These are phyloP conservation scores for Pleurotus ostreatus DNA, from an alignment of 768 basidiomycete species.

Conservation along the genomic window DNA sequence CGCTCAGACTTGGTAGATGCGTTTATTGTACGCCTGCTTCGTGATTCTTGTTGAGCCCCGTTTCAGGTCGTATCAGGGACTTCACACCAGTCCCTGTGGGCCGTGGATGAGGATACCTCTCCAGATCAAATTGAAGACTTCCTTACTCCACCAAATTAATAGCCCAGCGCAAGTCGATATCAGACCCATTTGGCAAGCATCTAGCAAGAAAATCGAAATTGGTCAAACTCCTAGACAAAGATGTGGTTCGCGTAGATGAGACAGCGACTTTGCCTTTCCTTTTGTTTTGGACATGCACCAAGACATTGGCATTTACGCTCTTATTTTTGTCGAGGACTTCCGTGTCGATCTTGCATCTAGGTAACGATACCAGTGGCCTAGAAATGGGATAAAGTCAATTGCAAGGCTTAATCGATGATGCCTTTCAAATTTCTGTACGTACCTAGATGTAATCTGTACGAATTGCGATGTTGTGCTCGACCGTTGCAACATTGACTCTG, in stretches of 20 bases:
- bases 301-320: conserved; percentile 22
- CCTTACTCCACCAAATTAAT: conserved; percentile 51
- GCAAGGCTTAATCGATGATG: no score
- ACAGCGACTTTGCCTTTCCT: conserved; percentile 63
- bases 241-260: conserved; percentile 56
- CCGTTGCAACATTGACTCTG: no score
- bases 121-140: conserved; percentile 49
- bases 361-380: conserved; percentile 27
- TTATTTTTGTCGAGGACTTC: conserved; percentile 44
- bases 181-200: conserved; percentile 67
- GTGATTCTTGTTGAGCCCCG: no score
- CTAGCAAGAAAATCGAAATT: conserved; percentile 61
- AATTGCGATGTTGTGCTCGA: no score
- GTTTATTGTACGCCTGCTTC: no score
- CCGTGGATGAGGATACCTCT: conserved; percentile 53
- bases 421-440: no score
- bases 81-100: conserved; percentile 54
- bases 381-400: no score
- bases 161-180: conserved; percentile 49
- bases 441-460: no score
- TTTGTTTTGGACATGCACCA: conserved; percentile 20
- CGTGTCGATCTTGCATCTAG: conserved; percentile 45
- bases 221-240: conserved; percentile 63
- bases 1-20: no score
- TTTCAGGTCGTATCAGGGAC: conserved; percentile 43